These are phyloP conservation scores for Chrysanthemum lavandulifolium DNA, from an alignment of 129 eudicot genomes.

Conservation along the genomic window DNA sequence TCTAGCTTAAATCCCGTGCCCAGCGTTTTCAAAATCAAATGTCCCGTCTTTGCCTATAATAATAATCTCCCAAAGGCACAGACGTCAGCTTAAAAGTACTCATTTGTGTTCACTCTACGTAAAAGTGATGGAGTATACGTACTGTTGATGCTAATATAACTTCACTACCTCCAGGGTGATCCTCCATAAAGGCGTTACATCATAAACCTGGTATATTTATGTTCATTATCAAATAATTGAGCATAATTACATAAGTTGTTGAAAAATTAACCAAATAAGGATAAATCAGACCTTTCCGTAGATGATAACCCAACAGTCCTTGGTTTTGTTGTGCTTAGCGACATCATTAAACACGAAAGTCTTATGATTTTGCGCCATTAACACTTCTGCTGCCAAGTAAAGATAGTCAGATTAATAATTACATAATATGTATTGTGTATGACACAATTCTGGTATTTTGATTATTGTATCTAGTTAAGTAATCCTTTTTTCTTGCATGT, in stretches of 20 bases:
- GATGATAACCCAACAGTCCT: slow-evolving; percentile 81
- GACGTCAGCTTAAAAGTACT: too few species aligned
- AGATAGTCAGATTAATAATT: slow-evolving; percentile 7
- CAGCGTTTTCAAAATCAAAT: slow-evolving; percentile 64
- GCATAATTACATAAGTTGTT: too few species aligned
- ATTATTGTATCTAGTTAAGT: too few species aligned
- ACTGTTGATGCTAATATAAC: slow-evolving; percentile 76
- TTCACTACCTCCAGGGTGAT: slow-evolving; percentile 96
- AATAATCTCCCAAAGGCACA: too few species aligned
- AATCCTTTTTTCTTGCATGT: too few species aligned
- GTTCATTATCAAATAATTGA: neutral
- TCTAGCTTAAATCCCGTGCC: slow-evolving; percentile 71
- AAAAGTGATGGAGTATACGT: neutral
- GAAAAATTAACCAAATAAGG: neutral
- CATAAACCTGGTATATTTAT: slow-evolving; percentile 59
- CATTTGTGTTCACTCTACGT: too few species aligned
- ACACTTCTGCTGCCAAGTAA: slow-evolving; percentile 14
- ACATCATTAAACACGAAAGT: slow-evolving; percentile 59
- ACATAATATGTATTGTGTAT: too few species aligned
- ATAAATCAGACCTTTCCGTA: slow-evolving; percentile 69
- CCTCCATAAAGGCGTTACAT: slow-evolving; percentile 79
- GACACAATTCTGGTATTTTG: too few species aligned
- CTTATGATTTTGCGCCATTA: slow-evolving; percentile 68
- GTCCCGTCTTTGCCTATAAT: slow-evolving; percentile 79
- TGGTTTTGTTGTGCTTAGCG: slow-evolving; percentile 63